A percentile compares a stretch with the other conserved stretches of the same genome.
phyloP scores from a whole-genome alignment of 345 rosid genomes.

The Brassica cretica region DNA sequence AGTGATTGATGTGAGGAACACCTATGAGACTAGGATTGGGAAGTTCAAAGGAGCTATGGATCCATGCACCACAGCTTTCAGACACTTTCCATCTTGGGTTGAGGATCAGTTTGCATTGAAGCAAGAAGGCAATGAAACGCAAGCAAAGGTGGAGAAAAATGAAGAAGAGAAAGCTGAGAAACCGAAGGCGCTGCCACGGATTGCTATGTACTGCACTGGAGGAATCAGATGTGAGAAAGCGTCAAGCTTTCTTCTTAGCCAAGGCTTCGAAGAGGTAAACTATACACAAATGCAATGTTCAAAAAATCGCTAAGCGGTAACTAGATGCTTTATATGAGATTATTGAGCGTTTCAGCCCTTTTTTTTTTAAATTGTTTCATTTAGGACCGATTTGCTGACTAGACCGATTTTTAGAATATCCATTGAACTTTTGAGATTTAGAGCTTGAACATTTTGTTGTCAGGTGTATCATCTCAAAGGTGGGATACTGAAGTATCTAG shows the following conservation, averaged over 20 bases:
- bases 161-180: conserved; percentile 11
- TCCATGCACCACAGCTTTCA: conserved; percentile 85
- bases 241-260: conserved; percentile 77
- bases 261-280: conserved; percentile 82
- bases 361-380: no score
- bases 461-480: conserved; percentile 98
- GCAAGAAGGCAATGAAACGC: conserved; percentile 37
- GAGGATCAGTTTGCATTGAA: conserved; percentile 57
- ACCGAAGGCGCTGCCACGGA: conserved; percentile 50
- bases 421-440: background rate
- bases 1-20: conserved; percentile 89
- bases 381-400: no score
- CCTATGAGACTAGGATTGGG: conserved; percentile 90
- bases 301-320: no score
- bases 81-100: conserved; percentile 90
- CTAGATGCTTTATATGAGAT: no score
- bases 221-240: conserved; percentile 98
- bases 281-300: background rate
- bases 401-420: no score
- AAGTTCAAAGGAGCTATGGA: conserved; percentile 95
- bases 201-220: conserved; percentile 98
- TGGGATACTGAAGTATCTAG: conserved; percentile 86
- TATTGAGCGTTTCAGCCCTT: no score
- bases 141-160: conserved; percentile 10
- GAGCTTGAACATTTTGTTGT: background rate